A percentile compares a stretch with the other conserved stretches of the same genome.
These are phyloP conservation scores for Acer saccharum DNA, from an alignment of 345 rosid genomes.

Conservation along the genomic window DNA sequence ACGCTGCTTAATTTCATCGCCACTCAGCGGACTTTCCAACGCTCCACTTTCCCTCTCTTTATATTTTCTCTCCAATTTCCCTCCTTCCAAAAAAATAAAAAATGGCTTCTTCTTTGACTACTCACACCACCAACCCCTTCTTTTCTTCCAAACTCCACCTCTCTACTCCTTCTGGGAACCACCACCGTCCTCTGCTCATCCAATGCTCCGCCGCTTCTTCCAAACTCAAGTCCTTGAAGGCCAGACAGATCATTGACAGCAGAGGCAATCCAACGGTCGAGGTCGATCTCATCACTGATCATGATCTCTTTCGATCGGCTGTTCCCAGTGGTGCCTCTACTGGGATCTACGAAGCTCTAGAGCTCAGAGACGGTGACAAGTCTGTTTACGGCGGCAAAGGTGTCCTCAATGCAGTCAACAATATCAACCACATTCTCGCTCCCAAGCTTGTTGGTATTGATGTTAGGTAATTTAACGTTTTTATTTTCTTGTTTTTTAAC, in stretches of 20 bases:
- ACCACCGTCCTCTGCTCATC: constrained; percentile 41
- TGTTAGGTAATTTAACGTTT: constrained; percentile 56
- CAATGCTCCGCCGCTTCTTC: constrained; percentile 51
- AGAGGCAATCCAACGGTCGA: constrained; percentile 97
- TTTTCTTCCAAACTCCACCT: constrained; percentile 32
- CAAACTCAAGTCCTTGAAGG: constrained; percentile 75
- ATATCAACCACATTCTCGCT: constrained; percentile 74
- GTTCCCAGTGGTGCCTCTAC: constrained; percentile 99
- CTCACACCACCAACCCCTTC: constrained; percentile 35
- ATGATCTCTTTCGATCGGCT: constrained; percentile 76
- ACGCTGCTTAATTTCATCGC: constrained; percentile 28
- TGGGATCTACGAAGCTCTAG: constrained; percentile 95
- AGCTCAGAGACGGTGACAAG: constrained; percentile 92
- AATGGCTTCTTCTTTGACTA: constrained; percentile 70
- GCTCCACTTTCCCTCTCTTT: background rate
- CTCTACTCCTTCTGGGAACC: constrained; percentile 31
- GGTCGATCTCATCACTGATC: constrained; percentile 85
- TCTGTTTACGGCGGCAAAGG: constrained; percentile 91
- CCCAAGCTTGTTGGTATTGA: constrained; percentile 90
- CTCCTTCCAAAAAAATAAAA: constrained; percentile 6
- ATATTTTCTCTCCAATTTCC: constrained; percentile 5
- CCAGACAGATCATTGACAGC: constrained; percentile 98
- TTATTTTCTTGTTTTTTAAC: too few species aligned
- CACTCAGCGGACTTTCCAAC: constrained; percentile 40
- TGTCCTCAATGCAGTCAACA: constrained; percentile 73